Percentiles rank a stretch among this genome's conserved stretches.
These are phyloP conservation scores for Myriosclerotinia duriaeana DNA, from an alignment of 2,329 filamentous ascomycete genomes.

Conservation along the genomic window DNA sequence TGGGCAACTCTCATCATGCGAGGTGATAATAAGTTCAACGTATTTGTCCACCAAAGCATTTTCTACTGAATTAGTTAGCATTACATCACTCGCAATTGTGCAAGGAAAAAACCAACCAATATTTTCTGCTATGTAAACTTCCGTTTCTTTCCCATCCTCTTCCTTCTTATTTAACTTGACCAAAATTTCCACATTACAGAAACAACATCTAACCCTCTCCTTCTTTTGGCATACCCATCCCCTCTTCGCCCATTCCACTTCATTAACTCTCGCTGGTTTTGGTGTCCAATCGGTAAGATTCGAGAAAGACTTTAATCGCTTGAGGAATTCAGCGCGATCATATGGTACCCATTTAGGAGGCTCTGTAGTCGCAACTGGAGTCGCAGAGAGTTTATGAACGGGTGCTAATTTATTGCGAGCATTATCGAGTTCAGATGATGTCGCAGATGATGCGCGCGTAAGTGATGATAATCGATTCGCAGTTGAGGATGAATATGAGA, in stretches of 20 bases:
- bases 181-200: slow-evolving; percentile 80
- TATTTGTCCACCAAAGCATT: slow-evolving; percentile 76
- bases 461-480: slow-evolving; percentile 19
- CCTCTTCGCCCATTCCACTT: slow-evolving; percentile 91
- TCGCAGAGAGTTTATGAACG: slow-evolving; percentile 24
- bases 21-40: slow-evolving; percentile 66
- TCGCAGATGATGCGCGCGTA: slow-evolving; percentile 22
- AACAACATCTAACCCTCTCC: slow-evolving; percentile 80
- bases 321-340: slow-evolving; percentile 79
- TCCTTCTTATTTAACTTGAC: slow-evolving; percentile 70
- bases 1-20: slow-evolving; percentile 77
- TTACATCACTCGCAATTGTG: slow-evolving; percentile 27
- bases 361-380: slow-evolving; percentile 31
- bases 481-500: slow-evolving; percentile 29
- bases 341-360: slow-evolving; percentile 78
- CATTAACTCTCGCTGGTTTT: slow-evolving; percentile 81
- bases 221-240: slow-evolving; percentile 85
- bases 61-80: slow-evolving; percentile 43
- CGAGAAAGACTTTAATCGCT: slow-evolving; percentile 80
- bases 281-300: slow-evolving; percentile 92
- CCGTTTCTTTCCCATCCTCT: slow-evolving; percentile 55
- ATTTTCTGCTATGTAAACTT: slow-evolving; percentile 57
- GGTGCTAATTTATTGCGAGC: slow-evolving; percentile 36
- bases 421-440: slow-evolving; percentile 20
- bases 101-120: slow-evolving; percentile 48